Percentiles rank a stretch among this genome's conserved stretches.
Conservation (phyloP, 768 basidiomycete species). For the Russula griseocarnosa region DNA sequence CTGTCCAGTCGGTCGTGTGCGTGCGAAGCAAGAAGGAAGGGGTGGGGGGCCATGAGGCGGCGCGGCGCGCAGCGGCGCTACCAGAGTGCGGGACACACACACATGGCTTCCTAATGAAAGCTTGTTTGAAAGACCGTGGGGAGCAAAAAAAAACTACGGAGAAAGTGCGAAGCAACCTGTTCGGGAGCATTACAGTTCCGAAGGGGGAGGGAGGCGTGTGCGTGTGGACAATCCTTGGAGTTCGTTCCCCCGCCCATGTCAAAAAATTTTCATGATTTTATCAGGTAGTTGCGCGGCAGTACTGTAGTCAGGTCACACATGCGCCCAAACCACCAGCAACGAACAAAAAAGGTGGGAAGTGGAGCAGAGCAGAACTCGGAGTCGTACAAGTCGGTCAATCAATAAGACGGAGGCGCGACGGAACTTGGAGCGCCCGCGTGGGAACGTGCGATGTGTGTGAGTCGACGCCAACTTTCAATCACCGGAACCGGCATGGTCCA, state of each 20-base stretch:
- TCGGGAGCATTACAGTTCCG: background rate
- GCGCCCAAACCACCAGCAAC: background rate
- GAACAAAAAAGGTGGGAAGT: background rate
- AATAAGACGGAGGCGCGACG: background rate
- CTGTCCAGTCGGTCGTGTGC: too few relatives aligned
- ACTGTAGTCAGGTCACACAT: too few relatives aligned
- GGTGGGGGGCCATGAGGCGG: background rate
- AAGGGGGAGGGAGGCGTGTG: background rate
- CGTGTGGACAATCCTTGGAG: too few relatives aligned
- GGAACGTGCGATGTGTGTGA: background rate
- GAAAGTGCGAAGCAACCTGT: background rate
- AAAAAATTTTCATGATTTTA: too few relatives aligned
- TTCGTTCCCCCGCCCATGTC: too few relatives aligned
- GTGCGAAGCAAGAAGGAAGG: too few relatives aligned
- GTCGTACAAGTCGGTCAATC: background rate
- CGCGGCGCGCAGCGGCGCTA: background rate
- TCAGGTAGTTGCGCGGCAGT: too few relatives aligned
- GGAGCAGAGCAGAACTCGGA: background rate
- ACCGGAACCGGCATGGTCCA: background rate
- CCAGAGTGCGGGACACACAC: background rate
- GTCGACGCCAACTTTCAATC: too few relatives aligned
- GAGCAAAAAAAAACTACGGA: background rate
- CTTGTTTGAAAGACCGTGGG: slow-evolving; percentile 14
- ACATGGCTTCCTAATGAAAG: slow-evolving; percentile 5
- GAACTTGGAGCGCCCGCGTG: background rate